These are phyloP conservation scores for Trametes cinnabarina DNA, from an alignment of 768 basidiomycete species.

Conservation along the genomic window DNA sequence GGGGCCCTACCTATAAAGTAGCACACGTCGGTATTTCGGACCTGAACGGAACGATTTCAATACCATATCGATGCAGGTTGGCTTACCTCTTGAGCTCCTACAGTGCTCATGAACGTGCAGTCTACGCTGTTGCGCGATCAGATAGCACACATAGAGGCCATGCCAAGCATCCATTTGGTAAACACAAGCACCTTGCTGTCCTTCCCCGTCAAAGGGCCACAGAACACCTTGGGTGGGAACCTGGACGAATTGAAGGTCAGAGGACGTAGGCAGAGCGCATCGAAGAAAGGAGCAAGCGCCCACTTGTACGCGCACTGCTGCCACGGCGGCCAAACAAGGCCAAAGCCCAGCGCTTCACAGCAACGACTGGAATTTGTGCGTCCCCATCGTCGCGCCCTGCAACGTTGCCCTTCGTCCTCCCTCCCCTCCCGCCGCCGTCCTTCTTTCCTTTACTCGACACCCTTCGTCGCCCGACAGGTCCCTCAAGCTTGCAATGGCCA, in stretches of 20 bases:
- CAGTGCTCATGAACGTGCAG: no score
- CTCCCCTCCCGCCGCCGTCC: not conserved
- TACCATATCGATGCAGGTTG: no score
- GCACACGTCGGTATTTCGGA: no score
- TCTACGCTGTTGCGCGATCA: no score
- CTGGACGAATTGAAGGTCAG: constrained; percentile 4
- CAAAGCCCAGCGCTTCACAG: constrained; percentile 9
- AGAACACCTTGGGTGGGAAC: not conserved
- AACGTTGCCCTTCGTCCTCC: not conserved
- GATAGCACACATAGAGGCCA: no score
- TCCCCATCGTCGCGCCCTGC: constrained; percentile 5
- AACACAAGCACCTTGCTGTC: not conserved
- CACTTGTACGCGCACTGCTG: constrained; percentile 8
- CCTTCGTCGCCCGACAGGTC: not conserved
- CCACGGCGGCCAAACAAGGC: constrained; percentile 11
- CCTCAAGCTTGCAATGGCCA: constrained; percentile 9
- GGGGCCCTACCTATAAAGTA: no score
- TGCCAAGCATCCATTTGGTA: no score
- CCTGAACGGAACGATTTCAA: no score
- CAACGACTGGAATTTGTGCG: constrained; percentile 16
- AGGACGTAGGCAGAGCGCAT: not conserved
- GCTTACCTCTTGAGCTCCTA: no score
- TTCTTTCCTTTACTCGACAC: not conserved
- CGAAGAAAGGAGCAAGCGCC: not conserved
- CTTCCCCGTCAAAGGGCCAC: not conserved